Evolutionary conservation across 2,329 filamentous ascomycete genomes (phyloP).

Genomic region (Fusarium sp.): DNA sequence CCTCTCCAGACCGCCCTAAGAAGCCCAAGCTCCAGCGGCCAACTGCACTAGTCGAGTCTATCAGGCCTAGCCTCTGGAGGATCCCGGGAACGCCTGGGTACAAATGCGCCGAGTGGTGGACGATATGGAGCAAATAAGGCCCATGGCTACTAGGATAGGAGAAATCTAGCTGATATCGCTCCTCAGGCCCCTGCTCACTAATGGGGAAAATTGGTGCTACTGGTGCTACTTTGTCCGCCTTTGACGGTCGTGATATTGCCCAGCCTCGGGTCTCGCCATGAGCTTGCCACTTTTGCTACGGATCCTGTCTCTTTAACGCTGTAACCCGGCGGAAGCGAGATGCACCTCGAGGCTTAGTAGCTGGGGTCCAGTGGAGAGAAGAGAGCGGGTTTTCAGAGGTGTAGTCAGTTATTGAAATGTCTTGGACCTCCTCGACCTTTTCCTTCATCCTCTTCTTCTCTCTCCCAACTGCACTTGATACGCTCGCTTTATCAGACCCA

Average conservation of each 20-base stretch:
- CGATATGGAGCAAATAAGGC: conserved; percentile 35
- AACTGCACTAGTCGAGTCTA: conserved; percentile 31
- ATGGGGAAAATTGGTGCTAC: conserved; percentile 29
- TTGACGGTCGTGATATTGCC: conserved; percentile 46
- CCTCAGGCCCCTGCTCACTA: conserved; percentile 32
- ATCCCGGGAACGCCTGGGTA: conserved; percentile 32
- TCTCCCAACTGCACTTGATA: conserved; percentile 34
- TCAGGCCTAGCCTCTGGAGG: conserved; percentile 25
- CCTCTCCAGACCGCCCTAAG: conserved; percentile 26
- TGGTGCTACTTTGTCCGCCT: conserved; percentile 29
- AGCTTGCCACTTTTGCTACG: conserved; percentile 18
- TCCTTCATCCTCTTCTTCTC: conserved; percentile 26
- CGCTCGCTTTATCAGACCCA: conserved; percentile 30
- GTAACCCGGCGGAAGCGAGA: conserved; percentile 19
- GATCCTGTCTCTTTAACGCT: conserved; percentile 45
- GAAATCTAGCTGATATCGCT: conserved; percentile 45
- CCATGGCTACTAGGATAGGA: conserved; percentile 31
- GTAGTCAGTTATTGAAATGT: conserved; percentile 26
- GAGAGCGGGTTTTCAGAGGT: neutral
- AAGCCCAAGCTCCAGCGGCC: conserved; percentile 39
- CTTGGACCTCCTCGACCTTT: conserved; percentile 26
- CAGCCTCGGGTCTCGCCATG: conserved; percentile 47
- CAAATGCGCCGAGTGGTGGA: conserved; percentile 46
- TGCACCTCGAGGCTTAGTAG: neutral
- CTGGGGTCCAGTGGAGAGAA: conserved; percentile 12